Conservation (phyloP, 2,329 filamentous ascomycete genomes). For the Neopestalotiopsis rosae region DNA sequence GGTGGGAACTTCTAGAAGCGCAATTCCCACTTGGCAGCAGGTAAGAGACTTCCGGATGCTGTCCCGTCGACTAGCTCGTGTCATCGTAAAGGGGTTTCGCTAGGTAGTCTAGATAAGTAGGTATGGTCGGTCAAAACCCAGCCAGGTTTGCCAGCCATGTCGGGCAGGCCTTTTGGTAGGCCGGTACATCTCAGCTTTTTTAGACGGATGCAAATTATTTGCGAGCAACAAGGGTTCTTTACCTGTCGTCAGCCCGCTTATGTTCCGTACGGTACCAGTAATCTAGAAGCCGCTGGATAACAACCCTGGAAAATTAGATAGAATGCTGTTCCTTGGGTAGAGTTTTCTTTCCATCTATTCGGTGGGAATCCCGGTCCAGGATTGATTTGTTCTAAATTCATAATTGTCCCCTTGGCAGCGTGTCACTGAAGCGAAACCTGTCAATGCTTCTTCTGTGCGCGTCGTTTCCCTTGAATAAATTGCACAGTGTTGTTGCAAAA, state of each 20-base stretch:
- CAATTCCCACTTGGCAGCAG: slow-evolving; percentile 10
- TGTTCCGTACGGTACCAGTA: background rate
- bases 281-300: background rate
- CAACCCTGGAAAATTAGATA: background rate
- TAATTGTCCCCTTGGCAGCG: background rate
- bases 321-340: background rate
- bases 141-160: too few species aligned
- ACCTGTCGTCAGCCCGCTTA: background rate
- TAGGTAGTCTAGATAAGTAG: background rate
- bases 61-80: slow-evolving; percentile 17
- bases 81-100: slow-evolving; percentile 1
- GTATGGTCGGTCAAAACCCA: background rate
- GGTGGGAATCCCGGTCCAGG: background rate
- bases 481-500: background rate
- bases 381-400: background rate
- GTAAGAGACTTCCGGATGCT: slow-evolving; percentile 2
- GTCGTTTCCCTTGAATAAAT: background rate
- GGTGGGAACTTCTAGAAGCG: slow-evolving; percentile 19
- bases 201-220: background rate
- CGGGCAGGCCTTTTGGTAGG: background rate
- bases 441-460: background rate
- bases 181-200: background rate
- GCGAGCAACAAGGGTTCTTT: background rate
- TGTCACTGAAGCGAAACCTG: background rate
- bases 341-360: background rate